Evolutionary conservation across 176 grass and related monocot genomes (phyloP).

Genomic region (Thalia dealbata): DNA sequence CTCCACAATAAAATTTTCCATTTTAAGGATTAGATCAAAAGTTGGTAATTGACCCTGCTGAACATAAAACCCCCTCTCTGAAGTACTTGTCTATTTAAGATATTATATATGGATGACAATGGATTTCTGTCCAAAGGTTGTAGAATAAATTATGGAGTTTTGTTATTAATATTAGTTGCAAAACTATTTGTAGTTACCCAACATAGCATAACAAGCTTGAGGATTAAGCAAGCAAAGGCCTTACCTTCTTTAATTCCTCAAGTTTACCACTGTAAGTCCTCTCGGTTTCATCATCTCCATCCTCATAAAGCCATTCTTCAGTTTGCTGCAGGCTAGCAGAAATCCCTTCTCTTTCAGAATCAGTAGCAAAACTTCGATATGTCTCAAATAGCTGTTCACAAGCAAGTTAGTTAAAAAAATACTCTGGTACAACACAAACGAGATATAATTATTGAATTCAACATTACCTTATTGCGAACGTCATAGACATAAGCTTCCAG

Average conservation of each 20-base stretch:
- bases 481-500: conserved; percentile 94
- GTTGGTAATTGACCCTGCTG: too few relatives aligned
- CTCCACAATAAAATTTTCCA: too few relatives aligned
- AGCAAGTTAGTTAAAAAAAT: neutral
- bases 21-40: too few relatives aligned
- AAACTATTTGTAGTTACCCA: conserved; percentile 14
- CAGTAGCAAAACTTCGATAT: conserved; percentile 80
- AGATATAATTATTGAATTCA: conserved; percentile 2
- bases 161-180: neutral
- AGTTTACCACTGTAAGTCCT: conserved; percentile 76
- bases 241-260: conserved; percentile 85
- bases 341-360: conserved; percentile 79
- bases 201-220: neutral
- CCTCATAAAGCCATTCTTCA: conserved; percentile 98
- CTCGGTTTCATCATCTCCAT: conserved; percentile 97
- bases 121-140: neutral
- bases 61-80: too few relatives aligned
- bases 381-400: conserved; percentile 75
- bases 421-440: neutral
- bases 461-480: conserved; percentile 74
- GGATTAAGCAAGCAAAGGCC: neutral
- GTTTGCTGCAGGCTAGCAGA: conserved; percentile 71
- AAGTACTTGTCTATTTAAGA: too few relatives aligned
- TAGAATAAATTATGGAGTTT: too few relatives aligned
- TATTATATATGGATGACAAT: neutral